phyloP scores from a whole-genome alignment of 352 stramenopile species.

The Phytophthora brassicae region DNA sequence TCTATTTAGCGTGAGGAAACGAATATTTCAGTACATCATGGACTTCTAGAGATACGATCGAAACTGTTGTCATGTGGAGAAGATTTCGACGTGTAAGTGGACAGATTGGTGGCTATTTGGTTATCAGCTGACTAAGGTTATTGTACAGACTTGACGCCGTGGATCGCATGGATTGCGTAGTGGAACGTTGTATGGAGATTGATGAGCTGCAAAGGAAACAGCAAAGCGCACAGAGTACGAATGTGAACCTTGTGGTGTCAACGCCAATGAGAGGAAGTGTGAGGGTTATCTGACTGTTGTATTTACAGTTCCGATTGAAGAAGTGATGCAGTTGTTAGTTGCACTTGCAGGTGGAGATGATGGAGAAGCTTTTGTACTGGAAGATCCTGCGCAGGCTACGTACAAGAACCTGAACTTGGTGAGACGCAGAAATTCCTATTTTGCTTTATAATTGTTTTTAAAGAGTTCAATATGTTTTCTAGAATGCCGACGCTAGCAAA shows the following conservation, averaged over 20 bases:
- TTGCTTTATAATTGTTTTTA: background rate
- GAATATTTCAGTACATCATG: conserved; percentile 12
- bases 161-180: conserved; percentile 35
- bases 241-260: background rate
- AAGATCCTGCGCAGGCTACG: conserved; percentile 43
- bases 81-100: conserved; percentile 28
- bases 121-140: background rate
- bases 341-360: conserved; percentile 57
- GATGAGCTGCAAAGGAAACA: conserved; percentile 10
- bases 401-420: conserved; percentile 14
- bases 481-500: conserved; percentile 10
- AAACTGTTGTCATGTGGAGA: conserved; percentile 20
- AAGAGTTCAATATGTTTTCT: too few species aligned
- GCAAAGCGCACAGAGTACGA: conserved; percentile 12
- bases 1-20: conserved; percentile 8
- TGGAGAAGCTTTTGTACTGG: conserved; percentile 57
- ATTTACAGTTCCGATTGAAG: conserved; percentile 24
- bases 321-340: conserved; percentile 54
- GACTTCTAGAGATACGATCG: conserved; percentile 31
- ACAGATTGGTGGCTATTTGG: background rate
- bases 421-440: background rate
- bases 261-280: background rate
- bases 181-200: conserved; percentile 37
- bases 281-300: background rate
- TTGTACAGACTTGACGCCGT: conserved; percentile 35